phyloP scores from a whole-genome alignment of 768 basidiomycete species.

The Russula abietina region DNA sequence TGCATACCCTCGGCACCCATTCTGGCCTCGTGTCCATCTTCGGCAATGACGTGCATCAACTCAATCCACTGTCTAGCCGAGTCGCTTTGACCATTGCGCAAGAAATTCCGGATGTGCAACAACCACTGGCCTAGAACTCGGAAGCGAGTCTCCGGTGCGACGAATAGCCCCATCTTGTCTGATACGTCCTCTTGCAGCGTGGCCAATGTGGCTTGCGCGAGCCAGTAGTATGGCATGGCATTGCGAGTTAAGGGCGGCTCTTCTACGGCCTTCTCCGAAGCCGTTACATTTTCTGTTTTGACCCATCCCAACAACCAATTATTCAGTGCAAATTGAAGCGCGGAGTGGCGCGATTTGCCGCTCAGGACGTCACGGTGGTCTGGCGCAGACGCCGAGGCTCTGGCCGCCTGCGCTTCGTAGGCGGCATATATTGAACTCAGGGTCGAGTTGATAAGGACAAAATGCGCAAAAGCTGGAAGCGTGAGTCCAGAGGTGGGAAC shows the following conservation, averaged over 20 bases:
- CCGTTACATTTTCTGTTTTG: slow-evolving; percentile 13
- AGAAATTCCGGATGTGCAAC: slow-evolving; percentile 18
- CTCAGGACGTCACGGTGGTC: not conserved
- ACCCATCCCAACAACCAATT: slow-evolving; percentile 51
- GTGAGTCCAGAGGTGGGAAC: slow-evolving; percentile 7
- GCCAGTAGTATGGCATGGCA: slow-evolving; percentile 50
- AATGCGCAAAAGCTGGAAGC: slow-evolving; percentile 24
- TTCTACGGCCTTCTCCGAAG: slow-evolving; percentile 11
- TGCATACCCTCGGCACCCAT: slow-evolving; percentile 6
- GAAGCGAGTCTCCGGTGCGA: slow-evolving; percentile 20
- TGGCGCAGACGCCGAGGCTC: not conserved
- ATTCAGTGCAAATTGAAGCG: slow-evolving; percentile 43
- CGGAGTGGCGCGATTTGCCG: slow-evolving; percentile 26
- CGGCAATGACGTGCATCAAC: slow-evolving; percentile 20
- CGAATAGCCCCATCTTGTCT: slow-evolving; percentile 21
- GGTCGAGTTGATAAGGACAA: slow-evolving; percentile 28
- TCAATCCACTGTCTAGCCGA: slow-evolving; percentile 22
- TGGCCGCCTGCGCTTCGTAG: not conserved
- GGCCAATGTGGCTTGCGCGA: slow-evolving; percentile 43
- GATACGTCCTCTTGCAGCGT: slow-evolving; percentile 42
- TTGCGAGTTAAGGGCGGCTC: slow-evolving; percentile 22
- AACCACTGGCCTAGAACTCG: slow-evolving; percentile 24
- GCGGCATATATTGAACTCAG: slow-evolving; percentile 21
- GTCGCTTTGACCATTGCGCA: slow-evolving; percentile 19
- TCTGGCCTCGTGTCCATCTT: slow-evolving; percentile 13